phyloP scores from a whole-genome alignment of 164 flowering plant species.

The Magnolia officinalis region DNA sequence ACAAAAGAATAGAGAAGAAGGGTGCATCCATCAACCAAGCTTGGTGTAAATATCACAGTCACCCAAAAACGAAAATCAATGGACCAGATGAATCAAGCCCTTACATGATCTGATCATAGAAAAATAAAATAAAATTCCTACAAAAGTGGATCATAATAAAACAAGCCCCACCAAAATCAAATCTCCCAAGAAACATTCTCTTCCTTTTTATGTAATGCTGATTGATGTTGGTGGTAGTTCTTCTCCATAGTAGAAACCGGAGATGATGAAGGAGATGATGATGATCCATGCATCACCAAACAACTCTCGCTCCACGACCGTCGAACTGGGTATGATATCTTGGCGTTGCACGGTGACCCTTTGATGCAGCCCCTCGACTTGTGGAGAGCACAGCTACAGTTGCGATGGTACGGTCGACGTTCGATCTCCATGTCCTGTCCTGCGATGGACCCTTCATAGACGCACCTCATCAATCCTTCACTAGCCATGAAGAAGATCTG shows the following conservation, averaged over 20 bases:
- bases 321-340: constrained; percentile 9
- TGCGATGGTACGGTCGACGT: constrained; percentile 38
- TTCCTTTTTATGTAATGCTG: background rate
- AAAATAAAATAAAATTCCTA: no score
- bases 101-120: no score
- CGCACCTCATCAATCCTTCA: constrained; percentile 9
- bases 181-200: no score
- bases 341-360: background rate
- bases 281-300: constrained; percentile 3
- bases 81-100: no score
- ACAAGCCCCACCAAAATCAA: background rate
- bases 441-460: constrained; percentile 22
- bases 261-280: constrained; percentile 3
- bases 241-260: background rate
- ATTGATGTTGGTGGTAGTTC: no score
- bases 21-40: no score
- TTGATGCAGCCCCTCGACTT: constrained; percentile 15
- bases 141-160: background rate
- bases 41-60: no score
- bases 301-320: constrained; percentile 13
- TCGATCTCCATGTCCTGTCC: constrained; percentile 26
- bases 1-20: no score
- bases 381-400: constrained; percentile 42
- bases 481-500: background rate
- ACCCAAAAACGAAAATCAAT: no score